Base-by-base conservation (phyloP, 2,329 filamentous ascomycete genomes). In the Venturia pyrina region DNA sequence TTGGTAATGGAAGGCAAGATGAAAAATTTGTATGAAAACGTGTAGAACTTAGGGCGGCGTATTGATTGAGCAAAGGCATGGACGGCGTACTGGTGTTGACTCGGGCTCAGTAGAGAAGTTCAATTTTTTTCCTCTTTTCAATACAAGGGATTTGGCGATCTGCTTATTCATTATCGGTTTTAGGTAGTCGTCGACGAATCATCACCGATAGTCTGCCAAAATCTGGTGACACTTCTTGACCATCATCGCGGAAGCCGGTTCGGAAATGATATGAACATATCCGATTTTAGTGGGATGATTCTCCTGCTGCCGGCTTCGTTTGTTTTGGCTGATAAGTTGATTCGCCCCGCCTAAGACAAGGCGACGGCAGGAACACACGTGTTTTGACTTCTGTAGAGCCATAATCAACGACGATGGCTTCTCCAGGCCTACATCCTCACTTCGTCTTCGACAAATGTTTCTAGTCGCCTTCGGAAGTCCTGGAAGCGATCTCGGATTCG, bases 1-100 rank as follows among this genome's bases (percentile, higher is more conserved):
- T 66, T 11, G 75, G 76, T 67, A 66, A 63, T 41, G 59, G 64
- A 56, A 69, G 69, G 21, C 56, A 65, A 62, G 67, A 68, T 61
- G 68, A 69, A 68, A 68, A 68, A 61, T 64, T 63, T 63, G 65
- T 66, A 44, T 66, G 28, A 66, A 21, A 21, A 44, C 17, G 28
- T 28, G 4, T 28, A 17, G 40, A 13, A 62, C 41, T 40, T 19
- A 8, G 60, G 19, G 28, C 44, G 13, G 60, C 37, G 24, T 62
- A 19, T 44, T 62, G 60, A 62, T 40, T 62, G 40, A 24, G 24
- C 57, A 48, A 62, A 34, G 40, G 40, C 40, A 48, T 44, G n/a
- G n/a, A 43, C 17, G 40, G 40, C 28, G 60, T 34, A 17, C 3
- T 4, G 48, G 48, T 1, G 48, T 53, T 53, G 4, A 7, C 5